Evolutionary conservation across 176 grass and related monocot species (phyloP), one percentile per base, ranked within the genome.

Genomic region (Phyllostachys edulis): DNA sequence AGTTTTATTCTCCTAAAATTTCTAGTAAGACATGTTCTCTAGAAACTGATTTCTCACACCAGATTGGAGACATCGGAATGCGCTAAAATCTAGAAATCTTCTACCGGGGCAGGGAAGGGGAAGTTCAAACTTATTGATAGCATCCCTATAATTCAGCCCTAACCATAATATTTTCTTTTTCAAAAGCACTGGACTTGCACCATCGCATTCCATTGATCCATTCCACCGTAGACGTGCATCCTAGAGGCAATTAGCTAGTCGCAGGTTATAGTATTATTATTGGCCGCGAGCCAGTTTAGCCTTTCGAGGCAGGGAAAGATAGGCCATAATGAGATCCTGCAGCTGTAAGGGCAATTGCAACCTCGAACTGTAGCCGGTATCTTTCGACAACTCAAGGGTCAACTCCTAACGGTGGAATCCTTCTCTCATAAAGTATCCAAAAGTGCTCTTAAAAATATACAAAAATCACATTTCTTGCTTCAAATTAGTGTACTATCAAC

Each of bases 221-320:
- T 71, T 39, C 40, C 40, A 16, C 3, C 11, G 17, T 63, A 32
- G 60, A 85, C 51, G 71, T 85, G 82, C 87, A 49, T 34, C 15
- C 27, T 63, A 12, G 50, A 42, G 39, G 52, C 83, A 77, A 46
- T 38, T 39, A 47, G 46, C 46, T 15, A 34, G 62, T 54, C 36
- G 16, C 16, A 34, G 7, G 38, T 44, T 59, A 11, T 32, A 29
- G 29, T n/a, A n/a, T n/a, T 69, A 37, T 77, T 77, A 67, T 57
- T 60, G 75, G 68, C 14, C 51, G 70, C 7, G 41, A 76, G 63
- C 62, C 83, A 38, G 44, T 66, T 90, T 90, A 90, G 84, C 79
- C 73, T 86, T 90, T 90, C 66, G 88, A 82, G 73, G 84, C 47
- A 16, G 5, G 46, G 84, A 86, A 86, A 73, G 84, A 85, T 46